Evolutionary conservation across 768 basidiomycete species (phyloP), one percentile per base, ranked within the genome.

Genomic region (Naganishia vaughanmartiniae): DNA sequence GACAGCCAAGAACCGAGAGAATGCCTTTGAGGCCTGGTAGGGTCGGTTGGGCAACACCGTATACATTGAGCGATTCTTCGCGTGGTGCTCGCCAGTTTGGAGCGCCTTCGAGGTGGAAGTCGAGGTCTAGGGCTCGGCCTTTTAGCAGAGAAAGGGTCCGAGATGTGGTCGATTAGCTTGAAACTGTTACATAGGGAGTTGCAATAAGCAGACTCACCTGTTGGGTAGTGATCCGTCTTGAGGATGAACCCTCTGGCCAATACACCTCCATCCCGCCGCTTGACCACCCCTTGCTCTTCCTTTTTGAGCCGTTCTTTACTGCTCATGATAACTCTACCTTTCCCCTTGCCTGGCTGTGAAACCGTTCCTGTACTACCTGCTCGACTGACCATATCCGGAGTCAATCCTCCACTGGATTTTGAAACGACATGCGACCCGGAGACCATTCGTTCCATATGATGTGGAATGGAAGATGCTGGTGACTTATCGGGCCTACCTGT

Each of bases 1-100:
- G 76, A 72, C 78, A 81, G 31, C 79, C 74, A 7, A 99, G 86
- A 14, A 93, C 85, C 26, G 92, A 92, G 4, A 99, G 83, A 60
- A 98, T 91, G 2, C 92, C 93, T 55, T 91, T 85, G 14, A 99
- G 84, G 3, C 95, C 96, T 73, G 92, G 90, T 0, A 91, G 88
- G 1, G 94, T 90, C 15, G 96, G 96, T 78, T 98, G 96, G 1
- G 96, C 95, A 6, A 89, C 92, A 17, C 95, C 96, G 77, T 90
- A 98, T 1, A 99, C 92, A 74, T 94, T 95, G 39, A 97, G 85
- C 69, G 87, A 86, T 31, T 88, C 89, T 57, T 88, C 85, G 63
- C 87, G 85, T 11, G 93, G 90, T 15, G 90, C 88, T 74, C 96
- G 85, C 78, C 98, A 97, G 82, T 98, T 97, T 4, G 95, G 93